A percentile compares a stretch with the other conserved stretches of the same genome.
Evolutionary conservation across 306 rosid genomes (phyloP).

Genomic region (Dalbergia cultrata): DNA sequence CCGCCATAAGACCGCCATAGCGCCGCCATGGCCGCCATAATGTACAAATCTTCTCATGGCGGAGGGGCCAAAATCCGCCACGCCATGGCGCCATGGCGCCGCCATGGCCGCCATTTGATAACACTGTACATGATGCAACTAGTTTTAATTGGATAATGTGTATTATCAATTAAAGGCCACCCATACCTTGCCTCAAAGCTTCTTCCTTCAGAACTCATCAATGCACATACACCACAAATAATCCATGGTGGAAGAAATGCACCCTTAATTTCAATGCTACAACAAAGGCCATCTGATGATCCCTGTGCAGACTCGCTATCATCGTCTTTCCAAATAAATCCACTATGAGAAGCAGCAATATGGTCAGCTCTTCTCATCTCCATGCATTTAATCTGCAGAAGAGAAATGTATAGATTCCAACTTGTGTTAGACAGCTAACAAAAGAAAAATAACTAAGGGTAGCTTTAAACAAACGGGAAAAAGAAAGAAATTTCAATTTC

Average conservation of each 20-base stretch:
- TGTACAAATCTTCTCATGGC: too few relatives aligned
- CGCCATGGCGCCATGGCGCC: too few relatives aligned
- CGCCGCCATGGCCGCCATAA: too few relatives aligned
- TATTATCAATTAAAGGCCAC: slow-evolving; percentile 31
- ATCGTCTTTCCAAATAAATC: slow-evolving; percentile 55
- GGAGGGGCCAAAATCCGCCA: too few relatives aligned
- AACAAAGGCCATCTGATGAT: slow-evolving; percentile 59
- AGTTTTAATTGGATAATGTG: background rate
- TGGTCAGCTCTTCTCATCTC: slow-evolving; percentile 76
- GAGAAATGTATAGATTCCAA: slow-evolving; percentile 20
- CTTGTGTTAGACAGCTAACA: slow-evolving; percentile 21
- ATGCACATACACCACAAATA: slow-evolving; percentile 63
- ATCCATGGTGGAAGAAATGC: slow-evolving; percentile 91
- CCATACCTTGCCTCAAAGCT: slow-evolving; percentile 94
- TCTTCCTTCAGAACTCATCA: slow-evolving; percentile 75
- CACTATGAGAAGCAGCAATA: slow-evolving; percentile 57
- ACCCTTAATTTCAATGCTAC: slow-evolving; percentile 82
- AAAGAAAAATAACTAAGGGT: slow-evolving; percentile 25
- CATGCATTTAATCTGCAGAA: slow-evolving; percentile 75
- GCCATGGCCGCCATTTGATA: too few relatives aligned
- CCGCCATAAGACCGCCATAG: too few relatives aligned
- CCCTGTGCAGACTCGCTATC: slow-evolving; percentile 46
- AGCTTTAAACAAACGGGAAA: background rate
- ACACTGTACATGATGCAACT: slow-evolving; percentile 5
- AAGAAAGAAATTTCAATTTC: too few relatives aligned